A percentile compares a stretch with the other conserved stretches of the same genome.
Conservation (phyloP, 805 yeast genomes). For the Lipomyces sp. region DNA sequence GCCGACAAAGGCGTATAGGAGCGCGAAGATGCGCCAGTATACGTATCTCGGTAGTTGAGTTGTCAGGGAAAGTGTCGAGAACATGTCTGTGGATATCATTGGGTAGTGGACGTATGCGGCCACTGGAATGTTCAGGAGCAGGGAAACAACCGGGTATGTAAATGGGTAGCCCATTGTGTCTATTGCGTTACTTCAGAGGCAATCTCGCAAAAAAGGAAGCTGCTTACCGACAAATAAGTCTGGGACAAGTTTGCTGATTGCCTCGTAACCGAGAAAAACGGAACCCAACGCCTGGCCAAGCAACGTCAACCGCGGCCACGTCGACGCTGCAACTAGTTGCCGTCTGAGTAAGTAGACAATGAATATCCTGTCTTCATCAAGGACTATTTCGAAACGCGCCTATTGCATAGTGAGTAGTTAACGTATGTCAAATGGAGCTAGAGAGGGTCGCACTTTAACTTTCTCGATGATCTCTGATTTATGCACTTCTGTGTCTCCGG, state of each 20-base stretch:
- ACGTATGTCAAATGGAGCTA: not conserved
- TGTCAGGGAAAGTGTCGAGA: conserved; percentile 56
- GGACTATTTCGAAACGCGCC: conserved; percentile 58
- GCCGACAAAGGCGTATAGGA: conserved; percentile 69
- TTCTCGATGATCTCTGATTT: conserved; percentile 44
- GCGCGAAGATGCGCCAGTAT: conserved; percentile 76
- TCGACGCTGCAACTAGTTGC: conserved; percentile 65
- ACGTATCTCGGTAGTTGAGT: conserved; percentile 50
- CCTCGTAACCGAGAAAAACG: conserved; percentile 67
- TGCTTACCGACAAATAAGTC: conserved; percentile 76
- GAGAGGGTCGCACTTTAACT: conserved; percentile 44
- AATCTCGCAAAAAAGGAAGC: not conserved
- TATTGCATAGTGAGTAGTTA: conserved; percentile 6
- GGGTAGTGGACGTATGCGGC: conserved; percentile 95
- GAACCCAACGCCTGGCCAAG: conserved; percentile 90
- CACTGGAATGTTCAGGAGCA: conserved; percentile 70
- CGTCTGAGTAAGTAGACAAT: conserved; percentile 64
- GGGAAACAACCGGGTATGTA: conserved; percentile 67
- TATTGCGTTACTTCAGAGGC: not conserved
- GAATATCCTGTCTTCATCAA: conserved; percentile 57
- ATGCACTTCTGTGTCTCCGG: conserved; percentile 59
- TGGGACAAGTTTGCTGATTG: conserved; percentile 68
- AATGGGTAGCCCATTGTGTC: conserved; percentile 94
- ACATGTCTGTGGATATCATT: conserved; percentile 85
- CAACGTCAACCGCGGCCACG: conserved; percentile 81